Base-by-base conservation (phyloP, 148 eudicot species). In the Spergularia marina region DNA sequence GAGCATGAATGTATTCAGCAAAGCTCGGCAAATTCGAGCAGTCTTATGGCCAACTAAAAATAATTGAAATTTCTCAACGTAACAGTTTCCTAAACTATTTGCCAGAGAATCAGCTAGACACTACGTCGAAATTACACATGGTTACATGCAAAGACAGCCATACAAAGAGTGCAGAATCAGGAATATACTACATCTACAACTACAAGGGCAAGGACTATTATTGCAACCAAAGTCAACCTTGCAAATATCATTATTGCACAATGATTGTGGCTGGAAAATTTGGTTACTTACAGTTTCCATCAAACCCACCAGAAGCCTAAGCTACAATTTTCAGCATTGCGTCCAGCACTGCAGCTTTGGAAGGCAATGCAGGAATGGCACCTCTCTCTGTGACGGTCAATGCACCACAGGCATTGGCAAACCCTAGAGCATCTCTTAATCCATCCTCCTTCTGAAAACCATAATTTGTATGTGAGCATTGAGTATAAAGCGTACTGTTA, bases 281-380 rank as follows among this genome's bases (percentile, higher is more conserved):
- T 6, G 72, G 74, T 57, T 63, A 65, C 69, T 54, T 61, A 61
- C 74, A 74, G 41, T 47, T 52, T 10, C n/a, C 76, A 51, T 18
- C 12, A 23, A 36, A 40, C 34, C 47, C 12, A 16, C 47, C 44
- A 34, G 44, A 25, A 76, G 68, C 13, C 81, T 89, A 92, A 40
- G 89, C 85, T 73, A 89, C 90, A 17, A 88, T 18, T 72, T 89
- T 84, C 60, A 89, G 82, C 79, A 92, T 51, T 69, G 94, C 89
- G 67, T 83, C 71, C 52, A 82, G 77, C 18, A 91, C 98, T 13
- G 87, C 90, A 79, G 84, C 84, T 84, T 77, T 86, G 23, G 92
- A 87, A 10, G 98, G 99, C 88, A 96, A 75, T 71, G 99, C 97
- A 53, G 99, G 99, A 78, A 96, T 96, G 16, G 98, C 99, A 23